Conservation (phyloP, 768 basidiomycete genomes). For the Lyophyllum atratum region DNA sequence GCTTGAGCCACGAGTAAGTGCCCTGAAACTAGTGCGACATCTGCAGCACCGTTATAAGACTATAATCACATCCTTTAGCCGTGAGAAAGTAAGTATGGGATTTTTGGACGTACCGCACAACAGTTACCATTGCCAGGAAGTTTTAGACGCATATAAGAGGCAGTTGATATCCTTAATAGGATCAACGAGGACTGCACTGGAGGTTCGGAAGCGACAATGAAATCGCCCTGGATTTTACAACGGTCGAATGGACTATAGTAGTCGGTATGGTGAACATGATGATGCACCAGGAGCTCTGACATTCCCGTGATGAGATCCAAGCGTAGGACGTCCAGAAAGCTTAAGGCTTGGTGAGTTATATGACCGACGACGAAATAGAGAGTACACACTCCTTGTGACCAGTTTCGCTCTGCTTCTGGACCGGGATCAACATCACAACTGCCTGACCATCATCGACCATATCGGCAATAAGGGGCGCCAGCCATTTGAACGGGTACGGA, state of each 20-base stretch:
- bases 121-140: not conserved
- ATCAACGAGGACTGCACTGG: not conserved
- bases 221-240: not conserved
- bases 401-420: not conserved
- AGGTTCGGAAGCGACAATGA: not conserved
- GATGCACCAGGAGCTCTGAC: not conserved
- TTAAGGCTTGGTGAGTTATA: not conserved
- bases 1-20: not conserved
- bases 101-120: not conserved
- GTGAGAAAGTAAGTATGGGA: not conserved
- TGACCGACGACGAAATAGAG: not conserved
- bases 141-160: not conserved
- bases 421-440: not conserved
- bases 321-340: not conserved
- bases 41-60: not conserved
- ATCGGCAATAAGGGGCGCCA: not conserved
- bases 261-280: not conserved
- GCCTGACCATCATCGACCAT: not conserved
- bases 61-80: not conserved
- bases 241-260: not conserved
- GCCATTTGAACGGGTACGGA: not conserved
- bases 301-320: not conserved
- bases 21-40: not conserved
- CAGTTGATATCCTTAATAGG: not conserved
- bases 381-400: not conserved